A percentile compares a stretch with the other conserved stretches of the same genome.
Conservation (phyloP, 78 protist genomes). For the Speleostelium caveatum region DNA sequence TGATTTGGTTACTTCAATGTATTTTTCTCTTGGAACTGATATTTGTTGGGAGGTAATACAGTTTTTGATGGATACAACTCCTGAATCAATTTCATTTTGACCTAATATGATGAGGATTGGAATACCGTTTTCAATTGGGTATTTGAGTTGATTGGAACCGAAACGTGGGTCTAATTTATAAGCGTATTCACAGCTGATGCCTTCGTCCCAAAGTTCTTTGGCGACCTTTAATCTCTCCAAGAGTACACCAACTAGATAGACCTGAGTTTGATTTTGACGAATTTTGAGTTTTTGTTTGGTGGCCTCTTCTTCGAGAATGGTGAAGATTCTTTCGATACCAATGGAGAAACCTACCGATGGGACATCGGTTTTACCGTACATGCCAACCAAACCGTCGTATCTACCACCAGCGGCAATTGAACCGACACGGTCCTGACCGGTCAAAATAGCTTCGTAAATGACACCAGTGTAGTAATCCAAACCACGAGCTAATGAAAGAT, state of each 20-base stretch:
- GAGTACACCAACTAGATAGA: slow-evolving; percentile 58
- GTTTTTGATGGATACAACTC: slow-evolving; percentile 72
- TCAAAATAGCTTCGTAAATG: slow-evolving; percentile 92
- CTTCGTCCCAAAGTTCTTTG: slow-evolving; percentile 86
- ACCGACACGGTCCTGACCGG: slow-evolving; percentile 84
- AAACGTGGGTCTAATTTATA: slow-evolving; percentile 78
- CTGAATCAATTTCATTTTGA: slow-evolving; percentile 79
- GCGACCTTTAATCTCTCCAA: slow-evolving; percentile 78
- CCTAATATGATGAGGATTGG: slow-evolving; percentile 87
- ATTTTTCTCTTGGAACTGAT: slow-evolving; percentile 18
- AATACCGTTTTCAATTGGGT: slow-evolving; percentile 48
- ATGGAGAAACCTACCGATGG: slow-evolving; percentile 96
- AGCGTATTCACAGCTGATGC: slow-evolving; percentile 85
- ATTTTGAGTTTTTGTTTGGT: slow-evolving; percentile 7
- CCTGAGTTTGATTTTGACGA: slow-evolving; percentile 63
- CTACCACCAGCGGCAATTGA: slow-evolving; percentile 97
- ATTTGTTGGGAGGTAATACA: slow-evolving; percentile 38
- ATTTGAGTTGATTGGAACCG: slow-evolving; percentile 70
- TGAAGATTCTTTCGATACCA: slow-evolving; percentile 95
- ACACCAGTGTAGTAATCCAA: slow-evolving; percentile 97
- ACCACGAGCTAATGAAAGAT: slow-evolving; percentile 94
- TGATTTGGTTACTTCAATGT: not conserved
- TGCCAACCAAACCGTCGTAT: slow-evolving; percentile 95
- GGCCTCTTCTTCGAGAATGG: slow-evolving; percentile 81
- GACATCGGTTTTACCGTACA: slow-evolving; percentile 82